Evolutionary conservation across 371 early-diverging fungal genomes (phyloP).

Genomic region (Globomyces sp.): DNA sequence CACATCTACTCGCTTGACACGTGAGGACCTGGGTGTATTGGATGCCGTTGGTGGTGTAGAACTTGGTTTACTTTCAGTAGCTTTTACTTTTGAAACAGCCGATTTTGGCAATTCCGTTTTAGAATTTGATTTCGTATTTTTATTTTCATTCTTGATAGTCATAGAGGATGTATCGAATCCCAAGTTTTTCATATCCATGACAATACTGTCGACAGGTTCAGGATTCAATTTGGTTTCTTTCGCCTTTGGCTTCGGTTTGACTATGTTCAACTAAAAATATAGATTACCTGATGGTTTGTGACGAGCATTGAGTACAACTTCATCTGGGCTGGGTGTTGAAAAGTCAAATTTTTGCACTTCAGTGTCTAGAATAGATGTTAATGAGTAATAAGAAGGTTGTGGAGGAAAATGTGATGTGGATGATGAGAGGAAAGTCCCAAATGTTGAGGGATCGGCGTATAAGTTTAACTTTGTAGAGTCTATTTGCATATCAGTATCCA

Average conservation of each 20-base stretch:
- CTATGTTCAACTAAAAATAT: neutral
- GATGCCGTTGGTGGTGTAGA: constrained; percentile 4
- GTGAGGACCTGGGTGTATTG: constrained; percentile 25
- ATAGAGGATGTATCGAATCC: neutral
- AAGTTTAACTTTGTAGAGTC: neutral
- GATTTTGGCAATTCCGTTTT: constrained; percentile 18
- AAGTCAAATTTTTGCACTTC: constrained; percentile 54
- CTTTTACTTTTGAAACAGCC: constrained; percentile 8
- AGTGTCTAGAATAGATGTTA: constrained; percentile 4
- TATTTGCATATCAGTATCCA: neutral
- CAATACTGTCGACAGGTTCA: neutral
- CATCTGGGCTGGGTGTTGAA: constrained; percentile 81
- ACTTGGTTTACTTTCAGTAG: constrained; percentile 10
- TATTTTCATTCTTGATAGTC: constrained; percentile 7
- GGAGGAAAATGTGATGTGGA: neutral
- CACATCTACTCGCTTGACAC: constrained; percentile 64
- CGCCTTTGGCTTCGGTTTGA: too few relatives aligned
- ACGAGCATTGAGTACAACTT: constrained; percentile 57
- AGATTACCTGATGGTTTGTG: constrained; percentile 49
- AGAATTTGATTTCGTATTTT: constrained; percentile 4
- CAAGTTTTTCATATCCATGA: constrained; percentile 16
- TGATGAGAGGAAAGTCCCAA: neutral
- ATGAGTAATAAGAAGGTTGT: neutral
- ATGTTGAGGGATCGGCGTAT: neutral
- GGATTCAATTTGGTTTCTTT: too few relatives aligned